Evolutionary conservation across 805 yeast species (phyloP).

Genomic region (Saturnispora serradocipensis): DNA sequence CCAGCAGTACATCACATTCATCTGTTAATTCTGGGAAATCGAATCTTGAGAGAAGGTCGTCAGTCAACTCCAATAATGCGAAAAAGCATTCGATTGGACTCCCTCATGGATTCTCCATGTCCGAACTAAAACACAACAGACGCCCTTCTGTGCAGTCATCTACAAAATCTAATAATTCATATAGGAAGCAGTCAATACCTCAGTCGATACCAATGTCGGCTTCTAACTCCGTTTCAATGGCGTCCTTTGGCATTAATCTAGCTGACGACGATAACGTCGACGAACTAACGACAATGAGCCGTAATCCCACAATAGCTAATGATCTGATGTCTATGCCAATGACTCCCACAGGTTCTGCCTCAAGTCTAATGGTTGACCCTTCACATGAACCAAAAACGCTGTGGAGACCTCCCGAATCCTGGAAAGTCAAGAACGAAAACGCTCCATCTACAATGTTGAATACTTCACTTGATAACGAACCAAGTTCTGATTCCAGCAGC

Average conservation of each 20-base stretch:
- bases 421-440: constrained; percentile 41
- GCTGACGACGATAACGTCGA: constrained; percentile 16
- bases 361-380: constrained; percentile 13
- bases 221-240: constrained; percentile 10
- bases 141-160: constrained; percentile 5
- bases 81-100: constrained; percentile 1
- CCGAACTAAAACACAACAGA: neutral
- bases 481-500: neutral
- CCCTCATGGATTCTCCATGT: constrained; percentile 2
- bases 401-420: constrained; percentile 54
- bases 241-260: constrained; percentile 19
- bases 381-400: constrained; percentile 10
- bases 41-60: constrained; percentile 1
- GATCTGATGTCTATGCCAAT: constrained; percentile 17
- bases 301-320: neutral
- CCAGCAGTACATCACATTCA: constrained; percentile 3
- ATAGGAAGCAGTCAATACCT: neutral
- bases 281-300: neutral
- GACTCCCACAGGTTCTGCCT: constrained; percentile 13
- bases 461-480: neutral
- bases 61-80: neutral
- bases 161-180: neutral
- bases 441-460: constrained; percentile 5
- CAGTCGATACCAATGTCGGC: constrained; percentile 13
- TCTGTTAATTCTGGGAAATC: neutral